Conservation (phyloP, 148 eudicot species). For the Spergularia marina region DNA sequence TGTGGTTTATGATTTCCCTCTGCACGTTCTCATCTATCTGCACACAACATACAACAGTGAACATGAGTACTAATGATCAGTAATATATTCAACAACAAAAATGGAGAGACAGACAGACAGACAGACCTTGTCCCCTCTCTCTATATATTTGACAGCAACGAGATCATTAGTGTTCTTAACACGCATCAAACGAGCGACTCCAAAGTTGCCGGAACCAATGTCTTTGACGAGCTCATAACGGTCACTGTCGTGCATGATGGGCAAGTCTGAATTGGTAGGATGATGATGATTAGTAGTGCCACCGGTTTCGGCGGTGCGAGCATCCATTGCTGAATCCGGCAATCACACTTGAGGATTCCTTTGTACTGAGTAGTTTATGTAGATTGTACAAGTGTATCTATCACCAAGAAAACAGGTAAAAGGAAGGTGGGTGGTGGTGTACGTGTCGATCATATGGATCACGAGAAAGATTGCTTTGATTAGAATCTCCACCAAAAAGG, state of each 20-base stretch:
- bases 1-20: slow-evolving; percentile 86
- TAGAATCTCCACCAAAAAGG: not conserved
- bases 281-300: not conserved
- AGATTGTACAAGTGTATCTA: no score
- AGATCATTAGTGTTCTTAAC: slow-evolving; percentile 58
- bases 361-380: no score
- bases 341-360: no score
- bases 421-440: not conserved
- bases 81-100: not conserved
- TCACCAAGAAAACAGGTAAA: no score
- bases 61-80: not conserved
- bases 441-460: not conserved
- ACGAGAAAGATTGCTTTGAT: not conserved
- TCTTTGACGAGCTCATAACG: slow-evolving; percentile 68
- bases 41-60: not conserved
- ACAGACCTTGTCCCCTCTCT: slow-evolving; percentile 78
- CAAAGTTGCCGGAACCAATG: slow-evolving; percentile 86
- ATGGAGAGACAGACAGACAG: not conserved
- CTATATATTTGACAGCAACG: slow-evolving; percentile 81
- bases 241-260: slow-evolving; percentile 63
- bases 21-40: slow-evolving; percentile 94
- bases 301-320: slow-evolving; percentile 14
- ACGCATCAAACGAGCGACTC: slow-evolving; percentile 75
- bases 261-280: slow-evolving; percentile 46
- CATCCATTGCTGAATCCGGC: not conserved